Evolutionary conservation across 2,329 filamentous ascomycete species (phyloP), one percentile per base, ranked within the genome.

Genomic region (Ceratocystis colombiana): DNA sequence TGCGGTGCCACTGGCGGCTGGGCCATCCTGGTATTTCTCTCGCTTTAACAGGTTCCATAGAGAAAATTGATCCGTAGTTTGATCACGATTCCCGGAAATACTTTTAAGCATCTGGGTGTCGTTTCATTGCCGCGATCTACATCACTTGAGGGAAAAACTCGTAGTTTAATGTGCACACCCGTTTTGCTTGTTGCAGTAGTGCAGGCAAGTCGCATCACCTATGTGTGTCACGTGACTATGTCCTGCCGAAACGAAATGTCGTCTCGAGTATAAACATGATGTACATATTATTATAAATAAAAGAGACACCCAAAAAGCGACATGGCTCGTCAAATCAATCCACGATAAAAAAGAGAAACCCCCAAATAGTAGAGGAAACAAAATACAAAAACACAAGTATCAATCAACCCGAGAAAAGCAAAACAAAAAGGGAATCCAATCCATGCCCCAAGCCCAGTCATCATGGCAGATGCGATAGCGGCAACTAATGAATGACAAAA

Each of bases 91-190:
- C 71, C 76, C 76, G 76, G 75, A 75, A 71, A 73, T 67, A 62
- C 64, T 69, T 65, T 41, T 45, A 71, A 74, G 77, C 74, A 76
- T 82, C 79, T 78, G 77, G 74, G 75, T 77, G 76, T 75, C 77
- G 80, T 82, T 82, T 82, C 80, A 82, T 80, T 80, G 77, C 76
- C 72, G 79, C 79, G 79, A 82, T 82, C 79, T 80, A 82, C 80
- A 82, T 73, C 70, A 62, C 33, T 4, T n/a, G 33, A 20, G 15
- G 33, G 1, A 37, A 33, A 33, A 8, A 0, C 48, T 48, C 2
- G 17, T 48, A 22, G 46, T 48, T 22, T 8, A 7, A 10, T 8
- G 2, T 8, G 6, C 46, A 6, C 20, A 22, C 3, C 20, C 2
- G 8, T 20, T 15, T 20, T 20, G 20, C 25, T 5, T 53, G 8